Evolutionary conservation across 176 grass and related monocot genomes (phyloP).

Genomic region (Hordeum marinum): DNA sequence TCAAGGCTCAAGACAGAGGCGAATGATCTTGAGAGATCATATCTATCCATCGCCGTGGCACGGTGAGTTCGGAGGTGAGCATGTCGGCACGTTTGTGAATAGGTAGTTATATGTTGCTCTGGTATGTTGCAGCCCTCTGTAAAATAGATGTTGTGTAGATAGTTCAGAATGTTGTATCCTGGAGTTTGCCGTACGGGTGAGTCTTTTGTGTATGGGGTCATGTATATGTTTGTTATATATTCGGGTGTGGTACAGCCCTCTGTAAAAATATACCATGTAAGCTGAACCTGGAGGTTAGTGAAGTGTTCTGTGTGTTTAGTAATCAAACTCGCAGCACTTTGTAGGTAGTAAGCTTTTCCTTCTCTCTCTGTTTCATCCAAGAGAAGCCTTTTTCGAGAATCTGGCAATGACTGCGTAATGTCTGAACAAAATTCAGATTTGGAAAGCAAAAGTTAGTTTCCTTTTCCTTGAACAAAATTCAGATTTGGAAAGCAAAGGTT

Average conservation of each 20-base stretch:
- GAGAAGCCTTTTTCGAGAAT: too few species aligned
- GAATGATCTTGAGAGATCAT: not conserved
- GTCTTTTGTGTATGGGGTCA: not conserved
- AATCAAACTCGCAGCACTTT: not conserved
- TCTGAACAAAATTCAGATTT: too few species aligned
- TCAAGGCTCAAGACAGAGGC: conserved; percentile 20
- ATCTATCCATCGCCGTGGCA: not conserved
- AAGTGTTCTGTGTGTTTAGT: not conserved
- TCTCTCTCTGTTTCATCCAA: too few species aligned
- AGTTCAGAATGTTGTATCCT: not conserved
- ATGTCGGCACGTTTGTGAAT: not conserved
- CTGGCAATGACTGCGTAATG: too few species aligned
- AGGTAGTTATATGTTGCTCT: not conserved
- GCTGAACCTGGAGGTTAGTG: not conserved
- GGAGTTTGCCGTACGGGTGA: not conserved
- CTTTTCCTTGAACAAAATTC: too few species aligned
- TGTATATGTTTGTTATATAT: not conserved
- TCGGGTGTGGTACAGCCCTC: too few species aligned
- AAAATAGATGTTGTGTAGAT: conserved; percentile 1
- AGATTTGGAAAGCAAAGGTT: too few species aligned
- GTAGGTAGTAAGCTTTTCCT: too few species aligned
- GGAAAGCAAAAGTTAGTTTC: too few species aligned
- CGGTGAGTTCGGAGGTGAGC: conserved; percentile 11
- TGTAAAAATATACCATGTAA: too few species aligned
- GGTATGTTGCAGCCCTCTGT: too few species aligned